Evolutionary conservation across 106 monocot genomes (phyloP), one percentile per base, ranked within the genome.

Genomic region (Apostasia shenzhenica): DNA sequence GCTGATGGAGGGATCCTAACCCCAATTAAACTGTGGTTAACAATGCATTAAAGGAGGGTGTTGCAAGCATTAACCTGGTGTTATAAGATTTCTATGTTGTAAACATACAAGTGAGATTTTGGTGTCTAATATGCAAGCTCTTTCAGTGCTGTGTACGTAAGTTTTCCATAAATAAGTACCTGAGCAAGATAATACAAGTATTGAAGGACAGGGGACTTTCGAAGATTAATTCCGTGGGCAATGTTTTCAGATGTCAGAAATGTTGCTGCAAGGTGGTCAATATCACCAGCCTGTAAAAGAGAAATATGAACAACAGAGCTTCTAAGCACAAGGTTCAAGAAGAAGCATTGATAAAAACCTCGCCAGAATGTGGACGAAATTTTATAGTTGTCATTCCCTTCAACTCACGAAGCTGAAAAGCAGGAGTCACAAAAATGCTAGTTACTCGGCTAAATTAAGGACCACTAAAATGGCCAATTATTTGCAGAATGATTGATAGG

Each of bases 341-440:
- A 54, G 7, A 68, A 68, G 43, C 38, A 53, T 1, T 26, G 62
- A 55, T 26, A 57, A 26, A 38, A 76, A 93, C 99, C 93, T 99
- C 99, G 37, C 99, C 99, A 80, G 87, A 73, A 82, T 99, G 99
- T 46, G 99, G 99, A 54, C 93, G 92, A 59, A 99, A 88, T 75
- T 93, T 99, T 73, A 99, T 99, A 8, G 90, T 99, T 51, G 90
- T 85, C 99, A 99, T 93, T 13, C 99, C 99, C 76, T 93, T 99
- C 2, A 83, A 93, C 68, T 99, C 99, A 75, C 92, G 93, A 49
- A 99, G 87, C 99, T 99, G 74, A 67, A 37, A 72, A 65, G 4
- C 14, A 65, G 48, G 48, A 48, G 14, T 10, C n/a, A 10, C 42
- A 44, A 12, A 0, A 62, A 45, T 42, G 45, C 45, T 12, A 62